These are phyloP conservation scores for Salvia sclarea DNA, from an alignment of 305 asterid genomes.

Conservation along the genomic window DNA sequence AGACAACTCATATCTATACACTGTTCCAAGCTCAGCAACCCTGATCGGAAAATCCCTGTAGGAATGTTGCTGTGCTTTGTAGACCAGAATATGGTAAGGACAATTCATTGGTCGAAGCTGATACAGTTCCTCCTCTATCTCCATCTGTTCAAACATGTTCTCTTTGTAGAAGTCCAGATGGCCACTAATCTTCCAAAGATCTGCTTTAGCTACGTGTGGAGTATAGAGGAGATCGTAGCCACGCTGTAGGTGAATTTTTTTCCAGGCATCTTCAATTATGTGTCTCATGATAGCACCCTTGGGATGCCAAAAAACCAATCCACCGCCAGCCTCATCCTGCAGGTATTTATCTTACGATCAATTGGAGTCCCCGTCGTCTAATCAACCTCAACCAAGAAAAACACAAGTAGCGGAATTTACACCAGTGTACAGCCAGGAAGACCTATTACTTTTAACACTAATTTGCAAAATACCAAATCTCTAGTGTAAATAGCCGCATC, in stretches of 20 bases:
- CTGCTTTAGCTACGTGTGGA: constrained; percentile 94
- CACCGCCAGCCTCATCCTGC: constrained; percentile 99
- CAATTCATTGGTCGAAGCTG: constrained; percentile 99
- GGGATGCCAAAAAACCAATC: constrained; percentile 99
- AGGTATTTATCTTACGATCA: constrained; percentile 34
- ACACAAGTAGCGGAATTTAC: background rate
- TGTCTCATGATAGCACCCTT: constrained; percentile 88
- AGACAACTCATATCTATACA: constrained; percentile 90
- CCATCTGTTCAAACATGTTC: constrained; percentile 94
- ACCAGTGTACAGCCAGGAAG: too few relatives aligned
- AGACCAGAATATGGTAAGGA: constrained; percentile 91
- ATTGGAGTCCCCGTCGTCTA: constrained; percentile 35
- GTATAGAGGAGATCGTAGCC: constrained; percentile 92
- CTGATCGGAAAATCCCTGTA: constrained; percentile 90
- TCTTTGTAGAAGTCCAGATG: constrained; percentile 93
- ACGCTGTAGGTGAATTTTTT: constrained; percentile 63
- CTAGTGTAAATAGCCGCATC: background rate
- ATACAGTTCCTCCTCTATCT: constrained; percentile 85
- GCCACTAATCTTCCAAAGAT: constrained; percentile 96
- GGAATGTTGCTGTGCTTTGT: constrained; percentile 75
- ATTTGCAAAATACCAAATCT: background rate
- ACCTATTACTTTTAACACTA: too few relatives aligned
- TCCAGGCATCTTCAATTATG: constrained; percentile 93
- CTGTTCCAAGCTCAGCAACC: constrained; percentile 98
- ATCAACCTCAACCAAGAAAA: background rate